phyloP scores from a whole-genome alignment of 768 basidiomycete genomes.

The Baorangia bicolor region DNA sequence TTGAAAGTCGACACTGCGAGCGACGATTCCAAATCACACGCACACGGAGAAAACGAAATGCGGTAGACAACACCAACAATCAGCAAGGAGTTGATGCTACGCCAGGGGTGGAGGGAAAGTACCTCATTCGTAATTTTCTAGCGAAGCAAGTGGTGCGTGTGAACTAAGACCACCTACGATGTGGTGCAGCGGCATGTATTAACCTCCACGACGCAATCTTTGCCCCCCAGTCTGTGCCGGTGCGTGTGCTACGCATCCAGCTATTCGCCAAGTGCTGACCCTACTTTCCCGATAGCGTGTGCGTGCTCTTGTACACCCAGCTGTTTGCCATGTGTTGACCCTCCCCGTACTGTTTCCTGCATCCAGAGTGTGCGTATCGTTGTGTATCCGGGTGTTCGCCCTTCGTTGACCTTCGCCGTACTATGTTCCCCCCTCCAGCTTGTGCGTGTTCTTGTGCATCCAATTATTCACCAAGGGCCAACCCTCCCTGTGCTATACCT shows the following conservation, averaged over 20 bases:
- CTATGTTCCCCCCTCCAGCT: too few relatives aligned
- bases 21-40: background rate
- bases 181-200: background rate
- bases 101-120: background rate
- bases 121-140: conserved; percentile 4
- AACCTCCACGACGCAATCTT: background rate
- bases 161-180: background rate
- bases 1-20: background rate
- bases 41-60: too few relatives aligned
- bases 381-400: too few relatives aligned
- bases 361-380: too few relatives aligned
- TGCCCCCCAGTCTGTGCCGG: background rate
- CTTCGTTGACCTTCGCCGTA: too few relatives aligned
- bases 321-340: background rate
- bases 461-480: too few relatives aligned
- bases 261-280: too few relatives aligned
- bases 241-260: background rate
- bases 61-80: background rate
- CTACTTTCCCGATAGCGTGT: too few relatives aligned
- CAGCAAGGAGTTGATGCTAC: background rate
- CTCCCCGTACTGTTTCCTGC: too few relatives aligned
- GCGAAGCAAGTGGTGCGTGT: background rate
- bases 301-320: too few relatives aligned
- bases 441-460: too few relatives aligned
- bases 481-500: too few relatives aligned